Evolutionary conservation across 352 stramenopile species (phyloP).

Genomic region (Globisporangium splendens): DNA sequence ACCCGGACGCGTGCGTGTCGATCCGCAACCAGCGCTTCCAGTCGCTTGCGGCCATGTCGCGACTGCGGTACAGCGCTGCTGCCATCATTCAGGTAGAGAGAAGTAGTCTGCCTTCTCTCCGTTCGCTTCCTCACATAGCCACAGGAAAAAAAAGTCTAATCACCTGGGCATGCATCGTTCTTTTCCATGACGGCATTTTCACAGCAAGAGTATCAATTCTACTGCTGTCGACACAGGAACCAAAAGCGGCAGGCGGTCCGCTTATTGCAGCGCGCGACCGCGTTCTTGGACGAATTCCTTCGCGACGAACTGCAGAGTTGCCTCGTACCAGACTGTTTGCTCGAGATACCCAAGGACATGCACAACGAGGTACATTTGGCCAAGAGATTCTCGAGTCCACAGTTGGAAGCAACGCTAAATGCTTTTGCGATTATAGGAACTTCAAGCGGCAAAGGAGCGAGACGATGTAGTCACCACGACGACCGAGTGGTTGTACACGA

Average conservation of each 20-base stretch:
- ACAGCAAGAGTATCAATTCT: slow-evolving; percentile 43
- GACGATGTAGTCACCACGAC: slow-evolving; percentile 19
- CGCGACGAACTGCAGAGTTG: slow-evolving; percentile 19
- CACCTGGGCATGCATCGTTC: background rate
- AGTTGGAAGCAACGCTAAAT: slow-evolving; percentile 1
- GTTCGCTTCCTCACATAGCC: too few relatives aligned
- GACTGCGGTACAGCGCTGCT: slow-evolving; percentile 37
- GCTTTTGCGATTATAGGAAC: slow-evolving; percentile 13
- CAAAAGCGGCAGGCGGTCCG: slow-evolving; percentile 15
- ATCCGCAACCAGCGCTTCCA: slow-evolving; percentile 41
- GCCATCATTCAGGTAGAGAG: slow-evolving; percentile 35
- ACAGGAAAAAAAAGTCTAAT: too few relatives aligned
- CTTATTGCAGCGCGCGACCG: slow-evolving; percentile 15
- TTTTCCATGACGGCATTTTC: background rate
- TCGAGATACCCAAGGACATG: slow-evolving; percentile 36
- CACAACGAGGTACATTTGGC: slow-evolving; percentile 16
- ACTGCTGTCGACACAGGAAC: slow-evolving; percentile 23
- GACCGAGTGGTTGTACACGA: slow-evolving; percentile 9
- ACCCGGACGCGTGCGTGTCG: background rate
- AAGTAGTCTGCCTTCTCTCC: background rate
- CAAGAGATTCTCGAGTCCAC: background rate
- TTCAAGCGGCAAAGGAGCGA: slow-evolving; percentile 13
- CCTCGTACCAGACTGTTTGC: slow-evolving; percentile 32
- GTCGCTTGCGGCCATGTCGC: slow-evolving; percentile 42
- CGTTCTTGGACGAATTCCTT: slow-evolving; percentile 35